Base-by-base conservation (phyloP, 306 rosid genomes). In the Acacia melanoxylon region DNA sequence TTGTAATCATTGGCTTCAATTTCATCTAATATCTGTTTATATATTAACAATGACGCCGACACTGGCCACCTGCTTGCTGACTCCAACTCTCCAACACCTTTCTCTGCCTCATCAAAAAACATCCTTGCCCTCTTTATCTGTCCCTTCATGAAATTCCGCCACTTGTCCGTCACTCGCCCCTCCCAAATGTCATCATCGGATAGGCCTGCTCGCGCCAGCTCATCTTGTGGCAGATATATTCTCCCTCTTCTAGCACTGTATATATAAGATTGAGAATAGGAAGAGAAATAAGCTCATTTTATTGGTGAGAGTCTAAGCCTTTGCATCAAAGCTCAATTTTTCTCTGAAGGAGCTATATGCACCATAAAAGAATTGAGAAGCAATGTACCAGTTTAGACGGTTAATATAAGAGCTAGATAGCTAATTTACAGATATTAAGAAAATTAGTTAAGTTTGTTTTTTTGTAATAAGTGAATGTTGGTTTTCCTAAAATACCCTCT, bases 41-140 rank as follows among this genome's bases (percentile, higher is more conserved):
- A 95, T 70, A 93, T 85, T 78, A 95, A 78, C 85, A 95, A 67
- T 4, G 99, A 95, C 24, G 97, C 92, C 97, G 90, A 91, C 0
- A 95, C 99, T 20, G 98, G 99, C 98, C 97, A 95, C 86, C 98
- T 90, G 74, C 98, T 95, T 1, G 97, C 99, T 52, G 90, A 86
- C 76, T 76, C 90, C 6, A 95, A 90, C 84, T n/a, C n/a, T n/a
- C n/a, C n/a, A n/a, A n/a, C n/a, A n/a, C n/a, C n/a, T n/a, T n/a
- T n/a, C n/a, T n/a, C n/a, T n/a, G n/a, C n/a, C n/a, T n/a, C n/a
- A n/a, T n/a, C n/a, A n/a, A n/a, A n/a, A n/a, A n/a, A n/a, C n/a
- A n/a, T n/a, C n/a, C n/a, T n/a, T n/a, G n/a, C n/a, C n/a, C n/a
- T n/a, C n/a, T n/a, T n/a, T n/a, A n/a, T n/a, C n/a, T n/a, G n/a